Evolutionary conservation across 2,329 filamentous ascomycete genomes (phyloP).

Genomic region (Achaetomium macrosporum): DNA sequence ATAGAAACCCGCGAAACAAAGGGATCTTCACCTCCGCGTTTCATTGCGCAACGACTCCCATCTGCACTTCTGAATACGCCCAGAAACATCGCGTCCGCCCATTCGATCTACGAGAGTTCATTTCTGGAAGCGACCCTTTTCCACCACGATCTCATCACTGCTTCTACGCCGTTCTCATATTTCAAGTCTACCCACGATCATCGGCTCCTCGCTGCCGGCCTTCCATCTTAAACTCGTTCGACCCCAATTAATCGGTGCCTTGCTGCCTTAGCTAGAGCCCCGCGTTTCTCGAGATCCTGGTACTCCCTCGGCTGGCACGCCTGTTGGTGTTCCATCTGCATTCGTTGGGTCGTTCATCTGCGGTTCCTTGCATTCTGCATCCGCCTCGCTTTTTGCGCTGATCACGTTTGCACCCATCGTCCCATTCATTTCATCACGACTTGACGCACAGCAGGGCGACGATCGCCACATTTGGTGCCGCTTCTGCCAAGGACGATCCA

Average conservation of each 20-base stretch:
- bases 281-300: neutral
- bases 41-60: neutral
- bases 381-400: neutral
- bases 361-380: conserved; percentile 9
- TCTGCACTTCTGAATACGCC: too few species aligned
- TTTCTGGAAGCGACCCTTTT: neutral
- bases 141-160: too few species aligned
- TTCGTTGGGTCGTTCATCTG: neutral
- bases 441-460: neutral
- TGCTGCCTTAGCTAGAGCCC: neutral
- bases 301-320: neutral
- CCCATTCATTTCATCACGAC: neutral
- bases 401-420: neutral
- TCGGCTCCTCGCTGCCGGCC: neutral
- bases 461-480: too few species aligned
- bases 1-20: conserved; percentile 10
- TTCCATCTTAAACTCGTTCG: neutral
- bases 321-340: conserved; percentile 7
- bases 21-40: conserved; percentile 8
- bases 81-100: neutral
- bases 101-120: too few species aligned
- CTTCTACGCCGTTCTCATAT: too few species aligned
- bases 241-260: too few species aligned
- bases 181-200: neutral
- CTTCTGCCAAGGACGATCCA: too few species aligned